These are phyloP conservation scores for Tubosaeta sp. DNA, from an alignment of 768 basidiomycete species.

Conservation along the genomic window DNA sequence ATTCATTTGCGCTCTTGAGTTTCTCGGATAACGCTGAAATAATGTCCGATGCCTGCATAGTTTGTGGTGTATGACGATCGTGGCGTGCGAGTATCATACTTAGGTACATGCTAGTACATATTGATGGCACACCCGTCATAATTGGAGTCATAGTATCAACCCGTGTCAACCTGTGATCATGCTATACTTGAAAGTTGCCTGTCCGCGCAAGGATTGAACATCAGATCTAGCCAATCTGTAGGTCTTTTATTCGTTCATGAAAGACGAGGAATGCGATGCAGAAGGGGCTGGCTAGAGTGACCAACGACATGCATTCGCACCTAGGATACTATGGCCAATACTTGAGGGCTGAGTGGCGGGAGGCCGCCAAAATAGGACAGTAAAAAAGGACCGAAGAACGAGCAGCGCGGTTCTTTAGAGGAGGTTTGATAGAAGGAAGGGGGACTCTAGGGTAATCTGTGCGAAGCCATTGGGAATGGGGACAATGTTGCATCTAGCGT, in stretches of 20 bases:
- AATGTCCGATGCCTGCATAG: slow-evolving; percentile 41
- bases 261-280: slow-evolving; percentile 62
- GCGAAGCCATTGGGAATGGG: too few species aligned
- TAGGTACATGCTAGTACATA: not conserved
- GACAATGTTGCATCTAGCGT: too few species aligned
- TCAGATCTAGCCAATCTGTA: too few species aligned
- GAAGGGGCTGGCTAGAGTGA: slow-evolving; percentile 65
- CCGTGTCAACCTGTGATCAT: too few species aligned
- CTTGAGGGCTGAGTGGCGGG: too few species aligned
- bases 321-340: slow-evolving; percentile 28
- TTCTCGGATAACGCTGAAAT: slow-evolving; percentile 48
- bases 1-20: slow-evolving; percentile 54
- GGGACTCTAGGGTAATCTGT: too few species aligned
- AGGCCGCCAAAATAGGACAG: slow-evolving; percentile 58
- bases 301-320: slow-evolving; percentile 73
- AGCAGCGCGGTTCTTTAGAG: slow-evolving; percentile 64
- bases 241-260: slow-evolving; percentile 67
- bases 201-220: too few species aligned
- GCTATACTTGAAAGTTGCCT: not conserved
- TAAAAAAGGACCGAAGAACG: slow-evolving; percentile 56
- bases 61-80: not conserved
- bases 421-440: too few species aligned
- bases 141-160: too few species aligned
- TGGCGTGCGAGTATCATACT: slow-evolving; percentile 20
- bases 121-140: not conserved